Evolutionary conservation across 2,329 filamentous ascomycete species (phyloP).

Genomic region (Scedosporium boydii): DNA sequence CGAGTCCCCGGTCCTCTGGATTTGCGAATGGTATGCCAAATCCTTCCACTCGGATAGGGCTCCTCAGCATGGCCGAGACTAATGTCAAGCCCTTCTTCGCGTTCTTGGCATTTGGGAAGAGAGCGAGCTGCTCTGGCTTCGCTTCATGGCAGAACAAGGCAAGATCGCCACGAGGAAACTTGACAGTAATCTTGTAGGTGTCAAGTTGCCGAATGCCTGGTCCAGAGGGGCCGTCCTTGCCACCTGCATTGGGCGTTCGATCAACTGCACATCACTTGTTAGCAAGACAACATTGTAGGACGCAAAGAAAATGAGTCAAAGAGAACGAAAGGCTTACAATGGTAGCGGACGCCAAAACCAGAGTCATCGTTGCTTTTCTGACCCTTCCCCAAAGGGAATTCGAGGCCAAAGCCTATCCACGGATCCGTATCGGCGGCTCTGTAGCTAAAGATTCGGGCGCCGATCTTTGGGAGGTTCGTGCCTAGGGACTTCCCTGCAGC

Average conservation of each 20-base stretch:
- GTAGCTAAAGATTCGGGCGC: too few relatives aligned
- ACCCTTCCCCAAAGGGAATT: not conserved
- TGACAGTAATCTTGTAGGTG: too few relatives aligned
- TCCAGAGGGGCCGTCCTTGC: too few relatives aligned
- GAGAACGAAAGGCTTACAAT: not conserved
- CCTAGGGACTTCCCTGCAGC: too few relatives aligned
- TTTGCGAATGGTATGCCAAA: not conserved
- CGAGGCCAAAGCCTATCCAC: not conserved
- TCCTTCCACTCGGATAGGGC: not conserved
- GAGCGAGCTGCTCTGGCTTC: not conserved
- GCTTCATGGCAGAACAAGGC: too few relatives aligned
- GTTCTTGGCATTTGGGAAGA: not conserved
- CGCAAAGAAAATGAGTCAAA: not conserved
- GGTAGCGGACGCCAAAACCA: not conserved
- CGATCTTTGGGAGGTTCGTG: too few relatives aligned
- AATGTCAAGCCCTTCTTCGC: not conserved
- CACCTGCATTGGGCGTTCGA: too few relatives aligned
- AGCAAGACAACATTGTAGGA: not conserved
- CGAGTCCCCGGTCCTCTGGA: not conserved
- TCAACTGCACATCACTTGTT: not conserved
- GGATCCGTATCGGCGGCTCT: not conserved
- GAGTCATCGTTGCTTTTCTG: not conserved
- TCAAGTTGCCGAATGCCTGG: too few relatives aligned
- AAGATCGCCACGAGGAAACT: too few relatives aligned
- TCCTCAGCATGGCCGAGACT: not conserved